Conservation (phyloP, 2,329 filamentous ascomycete species). For the Aspergillus tamarii region DNA sequence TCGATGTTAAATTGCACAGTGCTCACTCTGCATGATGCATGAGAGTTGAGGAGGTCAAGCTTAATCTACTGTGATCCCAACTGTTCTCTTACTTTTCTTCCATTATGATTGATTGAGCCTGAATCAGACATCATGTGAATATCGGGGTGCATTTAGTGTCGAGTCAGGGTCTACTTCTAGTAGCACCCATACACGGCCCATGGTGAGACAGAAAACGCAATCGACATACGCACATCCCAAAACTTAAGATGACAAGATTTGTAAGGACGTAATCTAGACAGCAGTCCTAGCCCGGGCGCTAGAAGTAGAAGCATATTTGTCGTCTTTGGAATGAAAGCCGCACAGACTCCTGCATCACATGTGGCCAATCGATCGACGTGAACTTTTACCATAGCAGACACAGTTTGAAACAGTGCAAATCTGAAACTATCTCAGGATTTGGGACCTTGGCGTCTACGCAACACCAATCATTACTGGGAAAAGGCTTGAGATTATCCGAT, state of each 20-base stretch:
- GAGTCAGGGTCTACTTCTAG: not conserved
- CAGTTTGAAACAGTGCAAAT: conserved; percentile 15
- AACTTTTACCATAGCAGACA: not conserved
- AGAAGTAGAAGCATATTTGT: not conserved
- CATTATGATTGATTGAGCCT: not conserved
- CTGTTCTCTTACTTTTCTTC: not conserved
- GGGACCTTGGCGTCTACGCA: conserved; percentile 18
- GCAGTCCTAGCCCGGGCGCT: not conserved
- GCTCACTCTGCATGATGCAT: not conserved
- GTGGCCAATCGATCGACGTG: conserved; percentile 14
- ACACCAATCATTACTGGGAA: conserved; percentile 17
- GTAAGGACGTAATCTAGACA: not conserved
- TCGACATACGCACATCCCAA: not conserved
- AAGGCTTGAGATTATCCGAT: conserved; percentile 4
- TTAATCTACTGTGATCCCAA: not conserved
- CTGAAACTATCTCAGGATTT: conserved; percentile 20
- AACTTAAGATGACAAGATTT: not conserved
- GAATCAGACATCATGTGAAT: not conserved
- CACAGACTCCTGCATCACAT: conserved; percentile 13
- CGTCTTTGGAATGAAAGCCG: conserved; percentile 4
- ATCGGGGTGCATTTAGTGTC: not conserved
- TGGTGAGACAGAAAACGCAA: not conserved
- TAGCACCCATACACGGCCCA: not conserved
- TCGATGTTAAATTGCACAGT: not conserved
- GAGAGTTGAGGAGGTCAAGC: not conserved